Evolutionary conservation across 345 rosid genomes (phyloP).

Genomic region (Gossypium sturtianum): DNA sequence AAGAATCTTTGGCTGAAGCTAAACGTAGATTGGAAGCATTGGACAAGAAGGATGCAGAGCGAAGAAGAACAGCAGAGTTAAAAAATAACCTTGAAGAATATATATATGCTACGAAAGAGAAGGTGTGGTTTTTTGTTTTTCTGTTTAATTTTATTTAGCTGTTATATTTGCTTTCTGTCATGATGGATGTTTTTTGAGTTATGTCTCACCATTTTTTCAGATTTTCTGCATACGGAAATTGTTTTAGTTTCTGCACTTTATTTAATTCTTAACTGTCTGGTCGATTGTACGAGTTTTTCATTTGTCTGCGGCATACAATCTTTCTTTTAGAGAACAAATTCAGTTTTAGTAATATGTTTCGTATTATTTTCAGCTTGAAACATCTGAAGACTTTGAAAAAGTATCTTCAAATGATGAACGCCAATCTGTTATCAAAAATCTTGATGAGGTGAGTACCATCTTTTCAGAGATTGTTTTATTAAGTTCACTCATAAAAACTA

Average conservation of each 20-base stretch:
- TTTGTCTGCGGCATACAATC: not conserved
- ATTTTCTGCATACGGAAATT: not conserved
- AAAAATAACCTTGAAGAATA: constrained; percentile 92
- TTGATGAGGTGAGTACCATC: constrained; percentile 62
- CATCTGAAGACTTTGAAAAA: constrained; percentile 62
- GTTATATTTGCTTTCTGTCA: not conserved
- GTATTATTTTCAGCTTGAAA: constrained; percentile 59
- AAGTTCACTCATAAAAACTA: not conserved
- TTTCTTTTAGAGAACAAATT: not conserved
- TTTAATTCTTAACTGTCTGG: not conserved
- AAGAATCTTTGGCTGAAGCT: constrained; percentile 66
- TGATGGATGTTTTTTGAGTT: not conserved
- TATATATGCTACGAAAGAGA: constrained; percentile 92
- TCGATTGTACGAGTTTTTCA: not conserved
- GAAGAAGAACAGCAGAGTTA: constrained; percentile 89
- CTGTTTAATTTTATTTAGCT: not conserved
- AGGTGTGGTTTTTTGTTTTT: constrained; percentile 34
- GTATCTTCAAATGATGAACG: constrained; percentile 75
- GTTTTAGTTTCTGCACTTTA: not conserved
- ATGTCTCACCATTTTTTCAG: not conserved
- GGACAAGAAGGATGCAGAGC: constrained; percentile 83
- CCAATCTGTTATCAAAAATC: constrained; percentile 67
- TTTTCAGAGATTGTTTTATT: constrained; percentile 6
- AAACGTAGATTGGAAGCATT: constrained; percentile 63
- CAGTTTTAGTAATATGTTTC: not conserved